Evolutionary conservation across 305 asterid species (phyloP).

Genomic region (Andrographis paniculata): DNA sequence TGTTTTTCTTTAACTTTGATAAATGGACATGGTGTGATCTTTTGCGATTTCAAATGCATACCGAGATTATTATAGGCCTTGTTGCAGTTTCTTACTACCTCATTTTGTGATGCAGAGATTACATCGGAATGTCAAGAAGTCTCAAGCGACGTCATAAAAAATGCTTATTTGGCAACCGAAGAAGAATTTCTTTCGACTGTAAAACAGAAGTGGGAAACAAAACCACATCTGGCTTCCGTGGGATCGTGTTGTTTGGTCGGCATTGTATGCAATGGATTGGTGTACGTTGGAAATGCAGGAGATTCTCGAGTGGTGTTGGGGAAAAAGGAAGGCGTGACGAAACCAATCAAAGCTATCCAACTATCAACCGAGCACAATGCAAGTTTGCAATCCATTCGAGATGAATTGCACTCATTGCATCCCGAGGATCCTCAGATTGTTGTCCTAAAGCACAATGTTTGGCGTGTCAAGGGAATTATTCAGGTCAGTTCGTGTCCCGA

Average conservation of each 20-base stretch:
- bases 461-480: conserved; percentile 79
- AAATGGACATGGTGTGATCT: too few relatives aligned
- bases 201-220: conserved; percentile 43
- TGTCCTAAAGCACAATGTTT: conserved; percentile 55
- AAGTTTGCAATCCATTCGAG: conserved; percentile 45
- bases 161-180: conserved; percentile 56
- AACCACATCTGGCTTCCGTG: conserved; percentile 61
- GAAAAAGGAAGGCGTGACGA: conserved; percentile 26
- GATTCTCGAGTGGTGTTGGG: conserved; percentile 70
- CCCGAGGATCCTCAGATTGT: conserved; percentile 68
- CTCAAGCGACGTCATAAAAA: conserved; percentile 55
- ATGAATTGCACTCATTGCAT: conserved; percentile 48
- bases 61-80: too few relatives aligned
- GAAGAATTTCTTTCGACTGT: conserved; percentile 59
- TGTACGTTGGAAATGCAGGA: conserved; percentile 68
- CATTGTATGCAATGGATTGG: conserved; percentile 39
- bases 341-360: conserved; percentile 49
- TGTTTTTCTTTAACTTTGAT: too few relatives aligned
- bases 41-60: too few relatives aligned
- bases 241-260: conserved; percentile 80
- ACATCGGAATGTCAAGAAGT: conserved; percentile 45
- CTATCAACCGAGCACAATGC: conserved; percentile 67
- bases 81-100: too few relatives aligned
- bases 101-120: conserved; percentile 39
- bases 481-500: conserved; percentile 34